Base-by-base conservation (phyloP, 2,329 filamentous ascomycete species). In the Verticillium nonalfalfae region DNA sequence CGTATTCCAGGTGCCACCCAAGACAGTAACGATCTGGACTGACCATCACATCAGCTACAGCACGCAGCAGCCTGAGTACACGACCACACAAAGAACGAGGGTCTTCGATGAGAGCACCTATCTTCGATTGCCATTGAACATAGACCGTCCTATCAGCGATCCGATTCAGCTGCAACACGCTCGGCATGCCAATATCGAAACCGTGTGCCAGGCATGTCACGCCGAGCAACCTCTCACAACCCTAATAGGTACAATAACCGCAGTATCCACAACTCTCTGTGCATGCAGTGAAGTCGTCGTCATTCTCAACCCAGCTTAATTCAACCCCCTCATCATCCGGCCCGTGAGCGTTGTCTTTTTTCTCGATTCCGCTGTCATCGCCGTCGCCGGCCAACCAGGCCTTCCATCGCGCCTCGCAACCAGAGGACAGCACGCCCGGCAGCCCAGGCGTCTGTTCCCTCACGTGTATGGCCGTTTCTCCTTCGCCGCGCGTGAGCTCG, bases 211-310 rank as follows among this genome's bases (percentile, higher is more conserved):
- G 4, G 35, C 2, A 36, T 13, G 9, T 5, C 35, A 21, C 45
- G 7, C 45, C 15, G 11, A 5, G 21, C 45, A 50, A 13, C 35
- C 13, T 50, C 45, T 15, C 45, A 13, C 21, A n/a, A 21, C 9
- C 18, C 9, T 9, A n/a, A 50, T 21, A 65, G 4, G 56, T 61
- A 18, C 64, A 65, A 11, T 52, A 60, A 9, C 61, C 64, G 50
- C 64, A 65, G 50, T 64, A 65, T 4, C 59, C 64, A 18, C 64
- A 65, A 0, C 45, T 38, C 31, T 64, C 57, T n/a, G 64, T 63
- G 34, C 62, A 65, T 4, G 61, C 63, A 14, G 64, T 65, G 56
- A 56, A 64, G 52, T 65, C 60, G 14, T 35, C 35, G 18, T 56
- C 59, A 38, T 13, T 18, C 9, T 33, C 15, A 36, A n/a, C 1